phyloP scores from a whole-genome alignment of 139 green algal genomes.

The Haematococcus lacustris region DNA sequence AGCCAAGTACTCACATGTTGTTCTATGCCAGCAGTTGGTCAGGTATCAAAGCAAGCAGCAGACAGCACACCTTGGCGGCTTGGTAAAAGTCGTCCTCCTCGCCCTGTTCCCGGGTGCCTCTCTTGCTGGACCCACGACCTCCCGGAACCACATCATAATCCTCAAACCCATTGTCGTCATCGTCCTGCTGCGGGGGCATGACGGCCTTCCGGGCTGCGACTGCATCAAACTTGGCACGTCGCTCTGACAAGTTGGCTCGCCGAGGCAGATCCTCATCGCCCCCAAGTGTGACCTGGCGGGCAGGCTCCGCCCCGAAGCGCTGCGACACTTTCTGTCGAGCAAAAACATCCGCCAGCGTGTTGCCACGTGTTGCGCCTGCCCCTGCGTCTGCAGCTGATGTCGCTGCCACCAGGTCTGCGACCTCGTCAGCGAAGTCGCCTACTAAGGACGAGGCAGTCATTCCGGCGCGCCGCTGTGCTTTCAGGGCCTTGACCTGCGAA shows the following conservation, averaged over 20 bases:
- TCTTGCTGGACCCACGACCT: too few species aligned
- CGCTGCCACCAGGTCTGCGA: too few species aligned
- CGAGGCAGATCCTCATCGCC: conserved; percentile 43
- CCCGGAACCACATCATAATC: conserved; percentile 21
- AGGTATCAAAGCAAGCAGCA: too few species aligned
- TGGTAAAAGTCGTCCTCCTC: conserved; percentile 74
- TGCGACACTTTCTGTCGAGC: conserved; percentile 48
- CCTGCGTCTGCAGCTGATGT: too few species aligned
- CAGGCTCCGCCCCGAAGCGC: conserved; percentile 60
- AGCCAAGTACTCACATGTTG: neutral
- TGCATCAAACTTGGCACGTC: conserved; percentile 3
- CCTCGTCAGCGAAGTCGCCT: too few species aligned
- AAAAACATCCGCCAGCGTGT: conserved; percentile 44
- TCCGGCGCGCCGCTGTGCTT: neutral
- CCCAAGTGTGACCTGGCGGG: conserved; percentile 12
- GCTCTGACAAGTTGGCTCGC: conserved; percentile 1
- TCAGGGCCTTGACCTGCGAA: neutral
- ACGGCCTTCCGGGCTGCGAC: conserved; percentile 6
- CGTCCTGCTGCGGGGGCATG: conserved; percentile 8
- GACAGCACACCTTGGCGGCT: conserved; percentile 29
- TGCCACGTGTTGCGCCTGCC: conserved; percentile 9
- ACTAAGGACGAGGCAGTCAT: neutral
- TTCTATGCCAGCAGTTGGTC: neutral
- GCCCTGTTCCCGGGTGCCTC: conserved; percentile 8
- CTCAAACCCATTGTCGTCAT: conserved; percentile 5